phyloP scores from a whole-genome alignment of 345 rosid genomes.

The Garcia nutans region DNA sequence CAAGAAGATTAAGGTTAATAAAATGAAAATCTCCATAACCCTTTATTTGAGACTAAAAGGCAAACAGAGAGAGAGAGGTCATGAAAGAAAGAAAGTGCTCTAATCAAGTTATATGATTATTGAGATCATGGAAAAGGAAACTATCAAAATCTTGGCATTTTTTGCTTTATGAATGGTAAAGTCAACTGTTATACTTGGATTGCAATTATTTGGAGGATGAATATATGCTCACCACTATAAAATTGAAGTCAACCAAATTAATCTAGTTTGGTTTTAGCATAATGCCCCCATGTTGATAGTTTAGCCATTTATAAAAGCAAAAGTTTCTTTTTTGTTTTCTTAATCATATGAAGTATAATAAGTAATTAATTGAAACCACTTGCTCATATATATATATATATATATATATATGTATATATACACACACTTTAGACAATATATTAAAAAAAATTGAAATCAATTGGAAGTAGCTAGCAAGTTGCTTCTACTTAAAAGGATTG shows the following conservation, averaged over 20 bases:
- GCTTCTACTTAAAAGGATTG: background rate
- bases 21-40: constrained; percentile 14
- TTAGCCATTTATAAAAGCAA: background rate
- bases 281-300: background rate
- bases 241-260: constrained; percentile 7
- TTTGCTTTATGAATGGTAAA: background rate
- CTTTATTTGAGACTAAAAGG: background rate
- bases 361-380: background rate
- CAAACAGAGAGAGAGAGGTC: background rate
- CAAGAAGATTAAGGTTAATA: constrained; percentile 14
- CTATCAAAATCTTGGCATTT: background rate
- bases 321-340: no score
- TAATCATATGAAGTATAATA: no score
- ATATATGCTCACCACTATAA: background rate
- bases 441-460: background rate
- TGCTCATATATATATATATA: background rate
- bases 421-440: background rate
- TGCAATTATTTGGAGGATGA: background rate
- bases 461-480: background rate
- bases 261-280: background rate
- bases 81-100: background rate
- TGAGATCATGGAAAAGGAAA: background rate
- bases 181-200: constrained; percentile 7
- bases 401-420: background rate
- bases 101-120: no score